Evolutionary conservation across 2,329 filamentous ascomycete species (phyloP), one percentile per base, ranked within the genome.

Genomic region (Colletotrichum acutatum): DNA sequence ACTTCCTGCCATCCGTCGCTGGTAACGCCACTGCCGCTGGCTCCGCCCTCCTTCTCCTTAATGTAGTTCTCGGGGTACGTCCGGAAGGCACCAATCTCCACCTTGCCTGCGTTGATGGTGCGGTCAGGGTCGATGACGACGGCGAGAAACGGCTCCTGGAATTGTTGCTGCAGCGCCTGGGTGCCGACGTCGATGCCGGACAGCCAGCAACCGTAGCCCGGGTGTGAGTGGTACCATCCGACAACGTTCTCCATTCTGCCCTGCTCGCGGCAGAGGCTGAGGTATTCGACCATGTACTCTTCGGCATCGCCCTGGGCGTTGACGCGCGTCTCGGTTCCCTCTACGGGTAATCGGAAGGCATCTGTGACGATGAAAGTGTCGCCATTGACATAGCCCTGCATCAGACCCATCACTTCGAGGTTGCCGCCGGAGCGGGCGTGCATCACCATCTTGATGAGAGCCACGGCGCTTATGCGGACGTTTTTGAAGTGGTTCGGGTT

Each of bases 391-490:
- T 97, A 98, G 74, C 97, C 97, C 80, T 97, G 94, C 97, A 99
- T 99, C 78, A 99, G 84, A 70, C 97, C 97, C 97, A 99, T 99
- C 78, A 99, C 90, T 86, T 99, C 97, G 76, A 98, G 89, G 32
- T 90, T 91, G 70, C 97, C 96, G 76, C 97, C 97, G 0, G 95
- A 95, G n/a, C 97, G 94, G 11, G 97, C 97, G 82, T 99, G 97
- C 94, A 98, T 98, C 76, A 97, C 95, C 97, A 99, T 99, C 86
- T 99, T 99, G 77, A 98, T 90, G 72, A 99, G 90, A 5, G 97
- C 97, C 14, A 98, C 92, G 71, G 97, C 95, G 65, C 94, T 97
- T 83, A 99, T 96, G 78, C 95, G 94, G 59, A 98, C 95, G 66
- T 93, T 90, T 82, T 96, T 97, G 90, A 98, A 99, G 87, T 98